These are phyloP conservation scores for Mucor piriformis DNA, from an alignment of 371 early-diverging fungal genomes.

Conservation along the genomic window DNA sequence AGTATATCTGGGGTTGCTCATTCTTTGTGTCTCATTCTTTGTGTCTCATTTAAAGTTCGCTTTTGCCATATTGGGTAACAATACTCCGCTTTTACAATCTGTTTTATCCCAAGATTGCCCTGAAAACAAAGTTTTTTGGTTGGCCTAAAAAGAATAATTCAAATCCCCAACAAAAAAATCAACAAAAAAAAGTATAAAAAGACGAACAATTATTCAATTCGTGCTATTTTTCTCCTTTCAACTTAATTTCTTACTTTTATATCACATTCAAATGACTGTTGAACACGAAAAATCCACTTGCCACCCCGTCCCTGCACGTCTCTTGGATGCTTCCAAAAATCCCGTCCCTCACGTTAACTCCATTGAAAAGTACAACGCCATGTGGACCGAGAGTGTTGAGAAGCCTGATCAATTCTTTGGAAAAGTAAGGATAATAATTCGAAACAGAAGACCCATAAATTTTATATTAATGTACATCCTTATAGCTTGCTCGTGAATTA, in stretches of 20 bases:
- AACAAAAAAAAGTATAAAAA: conserved; percentile 14
- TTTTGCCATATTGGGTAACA: background rate
- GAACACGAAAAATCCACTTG: conserved; percentile 8
- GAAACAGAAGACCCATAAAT: too few species aligned
- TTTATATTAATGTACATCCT: background rate
- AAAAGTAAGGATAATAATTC: conserved; percentile 64
- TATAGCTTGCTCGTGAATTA: conserved; percentile 70
- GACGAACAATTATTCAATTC: background rate
- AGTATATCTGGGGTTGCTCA: conserved; percentile 16
- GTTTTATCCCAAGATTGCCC: conserved; percentile 1
- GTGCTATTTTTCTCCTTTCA: background rate
- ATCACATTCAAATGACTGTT: conserved; percentile 15
- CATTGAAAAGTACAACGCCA: conserved; percentile 70
- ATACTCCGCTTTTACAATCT: background rate
- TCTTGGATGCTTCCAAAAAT: conserved; percentile 49
- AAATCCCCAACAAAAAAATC: conserved; percentile 12
- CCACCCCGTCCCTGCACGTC: conserved; percentile 53
- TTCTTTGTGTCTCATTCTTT: conserved; percentile 13
- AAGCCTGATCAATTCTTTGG: conserved; percentile 80
- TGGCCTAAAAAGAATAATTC: background rate
- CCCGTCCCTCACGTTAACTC: conserved; percentile 71
- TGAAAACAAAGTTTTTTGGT: background rate
- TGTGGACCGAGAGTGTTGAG: conserved; percentile 76
- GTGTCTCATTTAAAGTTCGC: conserved; percentile 9
- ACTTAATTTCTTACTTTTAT: conserved; percentile 2